Percentiles rank a stretch among this genome's conserved stretches.
Conservation (phyloP, 108 stramenopile genomes). For the Conticribra guillardii region DNA sequence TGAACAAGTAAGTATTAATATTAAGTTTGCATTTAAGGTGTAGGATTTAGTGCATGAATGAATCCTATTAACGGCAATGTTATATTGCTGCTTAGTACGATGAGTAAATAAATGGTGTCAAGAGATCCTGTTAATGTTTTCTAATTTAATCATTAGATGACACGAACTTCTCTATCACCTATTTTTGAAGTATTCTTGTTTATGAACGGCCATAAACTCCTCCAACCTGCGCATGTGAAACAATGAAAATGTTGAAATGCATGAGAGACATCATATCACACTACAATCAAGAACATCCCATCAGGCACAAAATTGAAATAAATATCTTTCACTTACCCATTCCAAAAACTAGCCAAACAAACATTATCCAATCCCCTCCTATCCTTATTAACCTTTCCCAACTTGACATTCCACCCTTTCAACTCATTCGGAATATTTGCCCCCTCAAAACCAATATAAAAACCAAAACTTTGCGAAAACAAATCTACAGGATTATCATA, state of each 20-base stretch:
- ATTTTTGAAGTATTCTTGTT: conserved; percentile 57
- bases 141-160: neutral
- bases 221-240: conserved; percentile 41
- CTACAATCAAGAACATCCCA: neutral
- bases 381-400: conserved; percentile 69
- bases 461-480: conserved; percentile 75
- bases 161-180: neutral
- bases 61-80: no score
- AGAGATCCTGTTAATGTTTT: no score
- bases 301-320: neutral
- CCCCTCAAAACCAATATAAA: conserved; percentile 83
- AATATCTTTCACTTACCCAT: conserved; percentile 39
- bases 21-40: no score
- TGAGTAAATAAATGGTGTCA: no score
- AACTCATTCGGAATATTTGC: conserved; percentile 69
- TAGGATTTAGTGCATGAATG: no score
- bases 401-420: conserved; percentile 70
- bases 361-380: conserved; percentile 87
- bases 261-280: neutral
- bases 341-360: conserved; percentile 85
- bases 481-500: conserved; percentile 84
- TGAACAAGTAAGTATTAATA: no score
- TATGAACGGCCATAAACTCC: conserved; percentile 83
- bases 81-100: no score
- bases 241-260: neutral